Evolutionary conservation across 768 basidiomycete species (phyloP), one percentile per base, ranked within the genome.

Genomic region (Kwoniella sp.): DNA sequence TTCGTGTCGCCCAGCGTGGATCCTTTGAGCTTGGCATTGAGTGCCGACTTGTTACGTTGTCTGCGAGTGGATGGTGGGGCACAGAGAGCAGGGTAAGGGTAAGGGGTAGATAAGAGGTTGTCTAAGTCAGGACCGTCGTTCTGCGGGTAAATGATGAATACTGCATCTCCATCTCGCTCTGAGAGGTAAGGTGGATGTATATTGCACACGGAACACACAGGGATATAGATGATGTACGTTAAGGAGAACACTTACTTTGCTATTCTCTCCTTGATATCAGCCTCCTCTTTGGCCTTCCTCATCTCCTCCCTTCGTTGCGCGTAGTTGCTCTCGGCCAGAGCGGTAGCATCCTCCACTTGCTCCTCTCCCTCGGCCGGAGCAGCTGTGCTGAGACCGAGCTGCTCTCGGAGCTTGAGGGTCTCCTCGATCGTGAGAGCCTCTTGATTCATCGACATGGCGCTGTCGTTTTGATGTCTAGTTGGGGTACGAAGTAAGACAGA

Each of bases 21-120:
- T 74, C 96, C 96, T 82, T 89, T 91, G 80, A 98, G 89, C 82
- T 90, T 90, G 73, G 91, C 85, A 84, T 91, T 88, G 77, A 98
- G 88, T 82, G 96, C 95, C 75, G 88, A 87, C 82, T 89, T 87
- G 84, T 98, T 98, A 83, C 90, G 89, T 83, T 93, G 90, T 87
- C 81, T 81, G 55, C 20, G 20, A 41, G 7, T 25, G n/a, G 23
- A 54, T 29, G n/a, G n/a, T n/a, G n/a, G n/a, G n/a, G n/a, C 48
- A 31, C 7, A 23, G n/a, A n/a, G n/a, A n/a, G n/a, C n/a, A n/a
- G n/a, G n/a, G n/a, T n/a, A n/a, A n/a, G n/a, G n/a, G n/a, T n/a
- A n/a, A n/a, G n/a, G n/a, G n/a, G n/a, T n/a, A n/a, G n/a, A 11
- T 9, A 31, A 22, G 15, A 41, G 45, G 56, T 45, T 23, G 4